A percentile compares a stretch with the other conserved stretches of the same genome.
phyloP scores from a whole-genome alignment of 2,329 filamentous ascomycete species.

The Tolypocladium ophioglossoides region DNA sequence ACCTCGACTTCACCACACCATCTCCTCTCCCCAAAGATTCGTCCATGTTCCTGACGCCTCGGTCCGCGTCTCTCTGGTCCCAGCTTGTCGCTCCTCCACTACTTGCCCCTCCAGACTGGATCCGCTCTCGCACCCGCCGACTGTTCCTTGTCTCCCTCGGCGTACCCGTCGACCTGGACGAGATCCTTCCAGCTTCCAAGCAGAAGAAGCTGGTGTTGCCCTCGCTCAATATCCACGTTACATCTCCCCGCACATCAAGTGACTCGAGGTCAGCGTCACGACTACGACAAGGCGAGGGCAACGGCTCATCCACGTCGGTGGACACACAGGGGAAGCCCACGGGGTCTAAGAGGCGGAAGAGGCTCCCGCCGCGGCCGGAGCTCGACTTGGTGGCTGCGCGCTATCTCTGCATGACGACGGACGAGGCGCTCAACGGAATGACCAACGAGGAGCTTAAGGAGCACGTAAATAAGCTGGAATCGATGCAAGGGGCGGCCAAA shows the following conservation, averaged over 20 bases:
- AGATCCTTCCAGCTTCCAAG: constrained; percentile 92
- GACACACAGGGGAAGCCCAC: constrained; percentile 47
- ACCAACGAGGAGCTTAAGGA: constrained; percentile 63
- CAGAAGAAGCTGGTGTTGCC: constrained; percentile 96
- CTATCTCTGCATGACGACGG: constrained; percentile 73
- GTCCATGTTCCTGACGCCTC: constrained; percentile 70
- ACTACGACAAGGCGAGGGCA: constrained; percentile 35
- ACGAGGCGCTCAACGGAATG: constrained; percentile 70
- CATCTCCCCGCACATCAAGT: constrained; percentile 43
- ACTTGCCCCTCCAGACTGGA: constrained; percentile 94
- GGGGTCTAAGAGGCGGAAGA: constrained; percentile 35
- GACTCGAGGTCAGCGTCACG: constrained; percentile 40
- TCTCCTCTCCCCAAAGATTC: constrained; percentile 42
- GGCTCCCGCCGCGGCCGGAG: constrained; percentile 58
- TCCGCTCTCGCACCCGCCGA: constrained; percentile 85
- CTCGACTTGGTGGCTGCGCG: constrained; percentile 71
- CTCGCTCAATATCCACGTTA: constrained; percentile 63
- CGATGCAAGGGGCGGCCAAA: constrained; percentile 59
- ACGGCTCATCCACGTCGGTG: constrained; percentile 46
- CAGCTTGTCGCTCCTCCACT: constrained; percentile 92
- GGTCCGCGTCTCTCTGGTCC: constrained; percentile 87
- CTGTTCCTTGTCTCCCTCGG: constrained; percentile 93
- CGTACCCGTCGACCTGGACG: constrained; percentile 91
- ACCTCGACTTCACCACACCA: constrained; percentile 38
- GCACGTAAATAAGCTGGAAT: constrained; percentile 61